Evolutionary conservation across 2,329 filamentous ascomycete species (phyloP).

Genomic region (Ophiocordyceps australis): DNA sequence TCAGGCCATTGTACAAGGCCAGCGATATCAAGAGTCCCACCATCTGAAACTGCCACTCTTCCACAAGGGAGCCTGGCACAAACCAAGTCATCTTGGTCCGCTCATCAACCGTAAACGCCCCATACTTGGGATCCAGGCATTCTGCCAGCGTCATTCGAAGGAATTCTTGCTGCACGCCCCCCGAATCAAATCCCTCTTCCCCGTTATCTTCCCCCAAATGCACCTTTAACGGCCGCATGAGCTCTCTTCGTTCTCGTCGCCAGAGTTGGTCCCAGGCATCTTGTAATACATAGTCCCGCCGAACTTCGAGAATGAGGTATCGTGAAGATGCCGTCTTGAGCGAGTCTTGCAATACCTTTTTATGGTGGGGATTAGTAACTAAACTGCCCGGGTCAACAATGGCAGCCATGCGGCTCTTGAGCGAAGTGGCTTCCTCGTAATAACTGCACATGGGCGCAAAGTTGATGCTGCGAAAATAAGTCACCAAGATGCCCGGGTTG

Average conservation of each 20-base stretch:
- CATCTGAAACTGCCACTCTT: constrained; percentile 79
- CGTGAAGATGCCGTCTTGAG: constrained; percentile 49
- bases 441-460: constrained; percentile 70
- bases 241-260: constrained; percentile 64
- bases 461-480: constrained; percentile 78
- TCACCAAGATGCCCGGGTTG: constrained; percentile 49
- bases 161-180: constrained; percentile 92
- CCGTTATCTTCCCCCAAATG: constrained; percentile 66
- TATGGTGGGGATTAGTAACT: constrained; percentile 37
- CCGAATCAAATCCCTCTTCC: constrained; percentile 83
- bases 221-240: constrained; percentile 75
- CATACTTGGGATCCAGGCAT: constrained; percentile 60
- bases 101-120: constrained; percentile 62
- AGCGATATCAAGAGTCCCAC: constrained; percentile 76
- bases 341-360: constrained; percentile 40
- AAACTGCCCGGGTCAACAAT: constrained; percentile 35
- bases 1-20: constrained; percentile 84
- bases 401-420: constrained; percentile 35
- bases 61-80: constrained; percentile 61
- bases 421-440: constrained; percentile 49
- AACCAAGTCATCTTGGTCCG: constrained; percentile 78
- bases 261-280: constrained; percentile 81
- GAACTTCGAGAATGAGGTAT: constrained; percentile 52
- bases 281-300: constrained; percentile 46
- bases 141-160: constrained; percentile 72